Evolutionary conservation across 139 green algal species (phyloP), one percentile per base, ranked within the genome.

Genomic region (Haematococcus sp.): DNA sequence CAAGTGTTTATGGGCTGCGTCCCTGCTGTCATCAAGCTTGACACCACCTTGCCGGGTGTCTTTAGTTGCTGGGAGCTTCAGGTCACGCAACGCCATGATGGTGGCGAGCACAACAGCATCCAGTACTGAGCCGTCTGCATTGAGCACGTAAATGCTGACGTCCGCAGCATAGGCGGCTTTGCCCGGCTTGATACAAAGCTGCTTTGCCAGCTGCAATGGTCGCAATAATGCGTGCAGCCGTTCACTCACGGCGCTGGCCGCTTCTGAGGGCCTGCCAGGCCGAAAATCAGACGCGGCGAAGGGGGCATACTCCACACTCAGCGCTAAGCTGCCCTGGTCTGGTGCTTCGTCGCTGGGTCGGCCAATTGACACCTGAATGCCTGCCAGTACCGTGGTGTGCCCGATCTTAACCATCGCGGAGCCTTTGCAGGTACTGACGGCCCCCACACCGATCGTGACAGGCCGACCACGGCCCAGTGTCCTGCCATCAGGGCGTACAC

Each of bases 131-230:
- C 91, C 91, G 69, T 91, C 89, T 43, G 83, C 83, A 46, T 94
- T 86, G 22, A 95, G 78, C 2, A 95, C 69, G 69, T 93, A 93
- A 0, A 94, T 30, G 70, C 94, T 88, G 3, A 95, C 40, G 56
- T 86, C 83, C 2, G 83, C 60, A 13, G 70, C 63, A 86, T 89
- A 96, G 0, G 80, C 85, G 9, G 86, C 86, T 40, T 77, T 81
- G n/a, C 85, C 83, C 9, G 65, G 25, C 1, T 70, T 66, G 33
- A 96, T 93, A 76, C 83, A 91, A 30, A 96, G 83, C 75, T 93
- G 72, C 5, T 74, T 30, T 40, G 16, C 33, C n/a, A 34, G 40
- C 34, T 55, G 27, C 44, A 68, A 25, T 27, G 2, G 49, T 51
- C 79, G 51, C 32, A 92, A 46, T 32, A 87, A 25, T 0, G 68